Base-by-base conservation (phyloP, 495 filamentous ascomycete species). In the Penicillium tannophilum region DNA sequence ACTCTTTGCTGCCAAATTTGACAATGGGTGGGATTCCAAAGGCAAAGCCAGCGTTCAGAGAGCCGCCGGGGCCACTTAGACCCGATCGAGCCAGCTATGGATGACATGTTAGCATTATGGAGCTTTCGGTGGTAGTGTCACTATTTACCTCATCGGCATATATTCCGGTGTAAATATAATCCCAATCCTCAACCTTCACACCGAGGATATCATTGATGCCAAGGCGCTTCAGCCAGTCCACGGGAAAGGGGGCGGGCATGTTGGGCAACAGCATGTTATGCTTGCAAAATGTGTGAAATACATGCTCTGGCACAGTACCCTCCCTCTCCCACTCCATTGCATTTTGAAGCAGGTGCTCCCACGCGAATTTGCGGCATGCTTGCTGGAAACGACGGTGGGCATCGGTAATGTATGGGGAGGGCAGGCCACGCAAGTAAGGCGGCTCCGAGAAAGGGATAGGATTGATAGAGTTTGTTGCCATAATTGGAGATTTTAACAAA, bases 181-280 rank as follows among this genome's bases (percentile, higher is more conserved):
- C 88, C 72, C 86, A 91, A 10, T 91, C 87, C 63, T 90, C 88
- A 6, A 91, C 85, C 60, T 84, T 85, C 23, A 90, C 77, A n/a
- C 86, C 87, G 1, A 86, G 72, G 12, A 91, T 80, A 55, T 87
- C 81, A 54, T 84, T 71, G 47, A 92, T 84, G 3, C 86, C 87
- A 28, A 88, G 59, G 5, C 75, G 77, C 66, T 87, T 86, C 44
- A 89, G 75, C 86, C 86, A 88, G 42, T 77, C 76, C 16, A 88
- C 82, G 0, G 88, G 88, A 44, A 92, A 68, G 2, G 89, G 88
- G 0, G 88, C 79, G 0, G 87, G 83, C 51, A 91, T 76, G 35
- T 79, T 83, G 0, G 88, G 85, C 43, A 89, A 65, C 28, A 91
- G 74, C 81, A 88, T 86, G 59, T 86, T 84, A 45, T 80, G 76